A percentile compares a stretch with the other conserved stretches of the same genome.
Evolutionary conservation across 1,284 basidiomycete species (phyloP).

Genomic region (Cryptococcus floricola): DNA sequence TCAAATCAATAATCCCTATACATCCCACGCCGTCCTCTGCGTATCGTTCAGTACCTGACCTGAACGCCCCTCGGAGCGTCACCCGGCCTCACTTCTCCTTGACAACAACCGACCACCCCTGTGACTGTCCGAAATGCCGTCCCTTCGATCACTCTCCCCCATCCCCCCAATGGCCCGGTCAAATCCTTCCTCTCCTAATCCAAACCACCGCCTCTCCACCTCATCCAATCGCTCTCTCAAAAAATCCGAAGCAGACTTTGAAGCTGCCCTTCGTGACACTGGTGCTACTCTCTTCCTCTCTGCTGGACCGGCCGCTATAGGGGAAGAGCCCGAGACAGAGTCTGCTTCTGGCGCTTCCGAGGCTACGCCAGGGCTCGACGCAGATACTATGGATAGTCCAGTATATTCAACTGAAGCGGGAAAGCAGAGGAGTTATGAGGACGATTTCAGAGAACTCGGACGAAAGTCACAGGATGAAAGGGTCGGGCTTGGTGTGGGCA

Average conservation of each 20-base stretch:
- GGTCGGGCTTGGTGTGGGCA: conserved; percentile 4
- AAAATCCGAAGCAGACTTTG: conserved; percentile 31
- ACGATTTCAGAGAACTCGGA: conserved; percentile 18
- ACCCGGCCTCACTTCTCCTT: no score
- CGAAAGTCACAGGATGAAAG: neutral
- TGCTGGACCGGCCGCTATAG: conserved; percentile 12
- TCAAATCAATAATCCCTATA: no score
- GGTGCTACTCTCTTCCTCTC: conserved; percentile 33
- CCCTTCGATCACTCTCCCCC: conserved; percentile 5
- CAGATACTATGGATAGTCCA: neutral
- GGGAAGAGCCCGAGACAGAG: conserved; percentile 8
- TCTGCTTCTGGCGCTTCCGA: neutral
- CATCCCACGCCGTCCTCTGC: no score
- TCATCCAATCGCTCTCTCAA: conserved; percentile 24
- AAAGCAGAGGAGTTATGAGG: conserved; percentile 30
- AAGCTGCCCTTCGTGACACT: conserved; percentile 31
- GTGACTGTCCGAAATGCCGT: neutral
- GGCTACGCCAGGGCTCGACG: neutral
- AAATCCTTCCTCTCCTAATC: conserved; percentile 10
- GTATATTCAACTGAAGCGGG: conserved; percentile 4
- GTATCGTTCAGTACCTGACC: no score
- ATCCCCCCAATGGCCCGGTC: neutral
- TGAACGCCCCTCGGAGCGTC: no score
- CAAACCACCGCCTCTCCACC: conserved; percentile 18
- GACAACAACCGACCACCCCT: neutral